Conservation (phyloP, 768 basidiomycete genomes). For the Obba rivulosa region DNA sequence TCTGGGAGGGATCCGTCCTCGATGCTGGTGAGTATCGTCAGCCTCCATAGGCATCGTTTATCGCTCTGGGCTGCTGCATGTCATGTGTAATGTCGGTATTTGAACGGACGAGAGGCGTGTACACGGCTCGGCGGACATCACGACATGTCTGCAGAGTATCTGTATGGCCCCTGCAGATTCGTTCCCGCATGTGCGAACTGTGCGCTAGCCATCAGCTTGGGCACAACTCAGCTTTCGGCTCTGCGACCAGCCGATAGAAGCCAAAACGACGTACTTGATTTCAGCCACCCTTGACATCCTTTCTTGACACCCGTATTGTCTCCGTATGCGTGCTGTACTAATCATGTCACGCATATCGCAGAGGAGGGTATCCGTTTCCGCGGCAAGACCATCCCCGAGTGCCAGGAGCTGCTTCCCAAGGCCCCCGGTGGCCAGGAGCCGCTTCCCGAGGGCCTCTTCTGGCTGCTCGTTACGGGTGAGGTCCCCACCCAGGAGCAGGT, state of each 20-base stretch:
- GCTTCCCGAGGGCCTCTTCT: conserved; percentile 91
- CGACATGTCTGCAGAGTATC: too few relatives aligned
- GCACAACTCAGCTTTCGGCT: too few relatives aligned
- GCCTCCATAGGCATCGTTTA: not conserved
- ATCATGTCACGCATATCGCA: conserved; percentile 30
- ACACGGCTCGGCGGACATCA: too few relatives aligned
- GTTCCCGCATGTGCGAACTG: too few relatives aligned
- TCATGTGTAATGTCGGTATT: too few relatives aligned
- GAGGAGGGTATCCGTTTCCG: conserved; percentile 99
- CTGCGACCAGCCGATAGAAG: too few relatives aligned
- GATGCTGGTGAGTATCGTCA: conserved; percentile 62
- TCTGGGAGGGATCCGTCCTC: conserved; percentile 98
- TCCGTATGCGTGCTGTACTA: conserved; percentile 6
- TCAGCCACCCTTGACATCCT: too few relatives aligned
- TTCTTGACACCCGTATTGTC: not conserved
- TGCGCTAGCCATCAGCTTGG: too few relatives aligned
- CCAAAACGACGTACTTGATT: too few relatives aligned
- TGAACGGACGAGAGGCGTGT: too few relatives aligned
- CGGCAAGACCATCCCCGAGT: conserved; percentile 91
- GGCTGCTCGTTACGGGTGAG: conserved; percentile 93
- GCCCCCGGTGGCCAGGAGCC: conserved; percentile 86
- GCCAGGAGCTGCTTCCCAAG: conserved; percentile 81
- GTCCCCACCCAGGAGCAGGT: conserved; percentile 90
- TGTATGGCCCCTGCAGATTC: too few relatives aligned
- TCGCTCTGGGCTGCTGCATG: too few relatives aligned